Conservation (phyloP, 192 early-diverging fungal species). For the Chytriomyces confervae region DNA sequence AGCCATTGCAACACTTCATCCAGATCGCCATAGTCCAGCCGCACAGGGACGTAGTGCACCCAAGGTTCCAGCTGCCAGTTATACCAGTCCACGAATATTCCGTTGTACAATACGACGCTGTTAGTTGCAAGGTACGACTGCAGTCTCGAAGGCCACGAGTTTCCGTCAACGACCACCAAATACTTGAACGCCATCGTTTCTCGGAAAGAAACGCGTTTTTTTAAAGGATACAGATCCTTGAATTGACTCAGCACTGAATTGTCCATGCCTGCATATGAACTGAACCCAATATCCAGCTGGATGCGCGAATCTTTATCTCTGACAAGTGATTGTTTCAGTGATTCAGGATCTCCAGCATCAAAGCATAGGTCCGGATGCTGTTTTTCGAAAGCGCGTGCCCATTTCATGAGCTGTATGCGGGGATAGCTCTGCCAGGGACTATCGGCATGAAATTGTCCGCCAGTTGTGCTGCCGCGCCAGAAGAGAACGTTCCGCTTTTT, state of each 20-base stretch:
- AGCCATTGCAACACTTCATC: constrained; percentile 18
- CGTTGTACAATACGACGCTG: not conserved
- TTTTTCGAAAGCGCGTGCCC: not conserved
- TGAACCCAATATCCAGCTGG: not conserved
- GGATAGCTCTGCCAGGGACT: constrained; percentile 21
- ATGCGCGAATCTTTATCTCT: not conserved
- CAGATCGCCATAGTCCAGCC: constrained; percentile 18
- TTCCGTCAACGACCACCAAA: constrained; percentile 21
- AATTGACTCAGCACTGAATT: not conserved
- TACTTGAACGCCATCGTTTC: constrained; percentile 15
- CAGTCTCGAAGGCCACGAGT: not conserved
- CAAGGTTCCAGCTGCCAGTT: constrained; percentile 15
- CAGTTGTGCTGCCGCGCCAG: constrained; percentile 26
- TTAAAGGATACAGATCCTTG: not conserved
- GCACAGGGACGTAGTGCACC: constrained; percentile 35
- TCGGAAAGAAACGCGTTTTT: not conserved
- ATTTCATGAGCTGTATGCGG: constrained; percentile 16
- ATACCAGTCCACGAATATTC: constrained; percentile 28
- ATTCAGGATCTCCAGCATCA: constrained; percentile 1
- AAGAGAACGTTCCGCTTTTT: constrained; percentile 22
- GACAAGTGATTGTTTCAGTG: not conserved
- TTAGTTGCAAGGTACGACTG: constrained; percentile 10
- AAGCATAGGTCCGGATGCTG: not conserved
- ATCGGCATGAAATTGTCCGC: constrained; percentile 1
- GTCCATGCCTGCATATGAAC: not conserved